Percentiles rank a stretch among this genome's conserved stretches.
phyloP scores from a whole-genome alignment of 2,329 filamentous ascomycete species.

The Colletotrichum sidae region DNA sequence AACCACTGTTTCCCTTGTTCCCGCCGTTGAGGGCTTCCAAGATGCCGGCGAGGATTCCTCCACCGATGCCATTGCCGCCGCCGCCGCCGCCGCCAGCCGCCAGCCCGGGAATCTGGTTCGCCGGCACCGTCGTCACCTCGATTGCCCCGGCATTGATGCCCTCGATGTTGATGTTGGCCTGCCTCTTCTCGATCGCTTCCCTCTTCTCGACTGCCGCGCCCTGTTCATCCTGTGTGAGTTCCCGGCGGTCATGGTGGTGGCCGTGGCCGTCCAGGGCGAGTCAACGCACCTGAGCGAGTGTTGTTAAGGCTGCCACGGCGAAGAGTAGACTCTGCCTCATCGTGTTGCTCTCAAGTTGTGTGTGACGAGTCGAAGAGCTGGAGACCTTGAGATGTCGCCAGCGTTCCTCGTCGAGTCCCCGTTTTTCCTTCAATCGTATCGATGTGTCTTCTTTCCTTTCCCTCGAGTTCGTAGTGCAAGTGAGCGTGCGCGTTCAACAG shows the following conservation, averaged over 20 bases:
- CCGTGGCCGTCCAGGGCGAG: background rate
- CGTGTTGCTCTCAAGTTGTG: slow-evolving; percentile 29
- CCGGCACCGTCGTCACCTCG: slow-evolving; percentile 32
- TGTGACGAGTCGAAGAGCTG: slow-evolving; percentile 13
- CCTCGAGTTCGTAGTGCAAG: background rate
- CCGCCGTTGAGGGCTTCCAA: slow-evolving; percentile 35
- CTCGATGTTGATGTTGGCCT: slow-evolving; percentile 28
- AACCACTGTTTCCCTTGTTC: slow-evolving; percentile 39
- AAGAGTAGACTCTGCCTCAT: slow-evolving; percentile 39
- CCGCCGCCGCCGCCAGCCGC: slow-evolving; percentile 17
- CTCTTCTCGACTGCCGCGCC: slow-evolving; percentile 28
- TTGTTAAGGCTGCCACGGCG: slow-evolving; percentile 37
- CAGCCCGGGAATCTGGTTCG: slow-evolving; percentile 7
- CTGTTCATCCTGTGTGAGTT: slow-evolving; percentile 26
- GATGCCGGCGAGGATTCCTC: slow-evolving; percentile 26
- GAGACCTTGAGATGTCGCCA: slow-evolving; percentile 33
- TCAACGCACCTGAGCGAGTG: slow-evolving; percentile 38
- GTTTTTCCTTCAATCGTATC: background rate
- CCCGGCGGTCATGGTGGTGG: background rate
- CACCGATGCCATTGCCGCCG: slow-evolving; percentile 3
- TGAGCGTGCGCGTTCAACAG: slow-evolving; percentile 40
- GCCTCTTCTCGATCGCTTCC: slow-evolving; percentile 21
- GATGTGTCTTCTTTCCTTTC: slow-evolving; percentile 1
- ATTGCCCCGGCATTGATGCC: slow-evolving; percentile 16
- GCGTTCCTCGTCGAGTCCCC: slow-evolving; percentile 20